phyloP scores from a whole-genome alignment of 2,329 filamentous ascomycete species.

The Fusarium solani-melongenae region DNA sequence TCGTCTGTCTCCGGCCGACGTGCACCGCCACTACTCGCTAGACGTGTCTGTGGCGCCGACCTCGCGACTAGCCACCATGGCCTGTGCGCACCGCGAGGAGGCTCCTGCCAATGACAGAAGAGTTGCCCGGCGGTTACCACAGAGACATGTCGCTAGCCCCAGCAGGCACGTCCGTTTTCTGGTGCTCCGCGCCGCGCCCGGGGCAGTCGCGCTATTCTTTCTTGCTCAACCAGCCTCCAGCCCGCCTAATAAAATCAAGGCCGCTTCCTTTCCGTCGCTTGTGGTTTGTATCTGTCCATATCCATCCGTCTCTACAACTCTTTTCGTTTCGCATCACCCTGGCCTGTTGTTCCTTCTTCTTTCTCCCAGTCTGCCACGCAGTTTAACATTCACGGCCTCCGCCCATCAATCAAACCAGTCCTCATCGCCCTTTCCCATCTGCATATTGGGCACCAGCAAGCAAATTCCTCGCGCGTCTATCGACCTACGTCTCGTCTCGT shows the following conservation, averaged over 20 bases:
- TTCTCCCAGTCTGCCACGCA: background rate
- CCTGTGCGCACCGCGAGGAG: slow-evolving; percentile 32
- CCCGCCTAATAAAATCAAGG: background rate
- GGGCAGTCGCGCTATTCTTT: background rate
- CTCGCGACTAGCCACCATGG: slow-evolving; percentile 45
- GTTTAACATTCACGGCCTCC: background rate
- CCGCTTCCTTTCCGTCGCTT: background rate
- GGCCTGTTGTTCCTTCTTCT: slow-evolving; percentile 7
- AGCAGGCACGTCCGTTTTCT: slow-evolving; percentile 35
- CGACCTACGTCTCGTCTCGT: slow-evolving; percentile 24
- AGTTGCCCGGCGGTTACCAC: slow-evolving; percentile 68
- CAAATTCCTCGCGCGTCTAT: slow-evolving; percentile 30
- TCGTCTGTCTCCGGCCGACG: background rate
- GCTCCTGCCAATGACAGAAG: slow-evolving; percentile 30
- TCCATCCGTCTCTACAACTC: slow-evolving; percentile 6
- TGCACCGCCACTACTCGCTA: slow-evolving; percentile 37
- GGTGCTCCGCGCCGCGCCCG: background rate
- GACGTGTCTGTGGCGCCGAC: slow-evolving; percentile 15
- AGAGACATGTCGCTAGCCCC: slow-evolving; percentile 51
- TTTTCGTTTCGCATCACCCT: background rate
- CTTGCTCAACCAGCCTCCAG: background rate
- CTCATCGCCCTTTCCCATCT: slow-evolving; percentile 10
- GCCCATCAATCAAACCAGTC: background rate
- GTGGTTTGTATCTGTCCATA: background rate
- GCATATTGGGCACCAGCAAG: slow-evolving; percentile 10